Percentiles rank a stretch among this genome's conserved stretches.
Conservation (phyloP, 1,139 yeast genomes). For the Scheffersomyces quercinus region DNA sequence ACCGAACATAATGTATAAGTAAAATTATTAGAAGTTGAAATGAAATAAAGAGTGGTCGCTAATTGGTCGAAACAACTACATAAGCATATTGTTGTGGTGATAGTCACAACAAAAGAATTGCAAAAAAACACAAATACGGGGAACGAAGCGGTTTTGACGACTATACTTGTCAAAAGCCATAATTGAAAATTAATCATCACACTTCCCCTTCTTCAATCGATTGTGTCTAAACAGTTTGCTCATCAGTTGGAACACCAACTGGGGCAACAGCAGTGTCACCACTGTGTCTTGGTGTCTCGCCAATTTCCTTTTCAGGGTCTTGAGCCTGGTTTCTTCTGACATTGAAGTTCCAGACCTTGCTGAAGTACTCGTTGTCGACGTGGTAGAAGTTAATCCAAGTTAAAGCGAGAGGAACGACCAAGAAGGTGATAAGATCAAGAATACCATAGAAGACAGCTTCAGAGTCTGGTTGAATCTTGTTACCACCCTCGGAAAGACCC, state of each 20-base stretch:
- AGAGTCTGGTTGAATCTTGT: constrained; percentile 63
- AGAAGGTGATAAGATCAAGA: constrained; percentile 51
- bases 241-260: constrained; percentile 1
- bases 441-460: constrained; percentile 68
- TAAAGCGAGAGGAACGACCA: constrained; percentile 39
- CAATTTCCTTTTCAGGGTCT: constrained; percentile 22
- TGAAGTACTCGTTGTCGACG: constrained; percentile 33
- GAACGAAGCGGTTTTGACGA: no score
- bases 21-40: no score
- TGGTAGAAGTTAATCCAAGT: constrained; percentile 30
- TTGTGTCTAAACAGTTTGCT: background rate
- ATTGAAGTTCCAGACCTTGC: constrained; percentile 20
- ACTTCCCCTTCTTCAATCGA: no score
- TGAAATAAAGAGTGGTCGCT: no score
- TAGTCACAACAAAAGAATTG: no score
- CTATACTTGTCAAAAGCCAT: no score
- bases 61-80: no score
- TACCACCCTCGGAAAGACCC: constrained; percentile 72
- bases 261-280: constrained; percentile 20
- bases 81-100: no score
- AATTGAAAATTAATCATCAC: no score
- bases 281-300: constrained; percentile 21
- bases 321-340: background rate
- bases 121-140: no score
- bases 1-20: no score